phyloP scores from a whole-genome alignment of 805 yeast species.

The Hanseniaspora taiwanica region DNA sequence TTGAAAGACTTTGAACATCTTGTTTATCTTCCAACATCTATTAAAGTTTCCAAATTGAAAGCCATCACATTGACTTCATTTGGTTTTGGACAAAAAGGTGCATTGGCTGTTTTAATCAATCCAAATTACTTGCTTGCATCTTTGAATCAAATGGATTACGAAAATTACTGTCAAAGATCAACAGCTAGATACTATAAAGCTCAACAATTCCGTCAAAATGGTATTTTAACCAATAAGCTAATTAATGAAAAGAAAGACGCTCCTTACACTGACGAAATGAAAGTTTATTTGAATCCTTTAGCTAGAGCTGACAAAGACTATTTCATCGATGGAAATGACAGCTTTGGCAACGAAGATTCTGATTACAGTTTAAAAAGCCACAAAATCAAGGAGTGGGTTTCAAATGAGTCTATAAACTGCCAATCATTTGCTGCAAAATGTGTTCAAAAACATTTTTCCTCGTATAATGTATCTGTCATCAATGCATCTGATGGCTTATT shows the following conservation, averaged over 20 bases:
- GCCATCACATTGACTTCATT: conserved; percentile 89
- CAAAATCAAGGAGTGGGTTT: no score
- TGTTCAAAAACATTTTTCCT: no score
- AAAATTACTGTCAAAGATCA: conserved; percentile 52
- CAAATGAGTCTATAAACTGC: no score
- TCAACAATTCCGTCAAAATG: conserved; percentile 82
- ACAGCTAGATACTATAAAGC: conserved; percentile 65
- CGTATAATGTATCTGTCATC: no score
- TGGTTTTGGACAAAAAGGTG: conserved; percentile 98
- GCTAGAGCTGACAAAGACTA: conserved; percentile 43
- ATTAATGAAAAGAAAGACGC: conserved; percentile 77
- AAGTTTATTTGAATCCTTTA: conserved; percentile 82
- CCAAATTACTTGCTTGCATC: conserved; percentile 79
- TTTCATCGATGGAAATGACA: background rate
- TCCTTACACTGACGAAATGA: conserved; percentile 76
- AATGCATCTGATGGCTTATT: no score
- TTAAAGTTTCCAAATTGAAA: conserved; percentile 83
- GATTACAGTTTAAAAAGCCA: no score
- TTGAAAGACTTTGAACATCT: conserved; percentile 68
- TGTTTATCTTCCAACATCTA: conserved; percentile 75
- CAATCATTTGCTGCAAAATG: no score
- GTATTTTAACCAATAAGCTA: conserved; percentile 70
- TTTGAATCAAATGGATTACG: conserved; percentile 53
- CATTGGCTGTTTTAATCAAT: conserved; percentile 74
- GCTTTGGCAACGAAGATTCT: no score